These are phyloP conservation scores for Spergularia bocconei DNA, from an alignment of 148 eudicot genomes.

Conservation along the genomic window DNA sequence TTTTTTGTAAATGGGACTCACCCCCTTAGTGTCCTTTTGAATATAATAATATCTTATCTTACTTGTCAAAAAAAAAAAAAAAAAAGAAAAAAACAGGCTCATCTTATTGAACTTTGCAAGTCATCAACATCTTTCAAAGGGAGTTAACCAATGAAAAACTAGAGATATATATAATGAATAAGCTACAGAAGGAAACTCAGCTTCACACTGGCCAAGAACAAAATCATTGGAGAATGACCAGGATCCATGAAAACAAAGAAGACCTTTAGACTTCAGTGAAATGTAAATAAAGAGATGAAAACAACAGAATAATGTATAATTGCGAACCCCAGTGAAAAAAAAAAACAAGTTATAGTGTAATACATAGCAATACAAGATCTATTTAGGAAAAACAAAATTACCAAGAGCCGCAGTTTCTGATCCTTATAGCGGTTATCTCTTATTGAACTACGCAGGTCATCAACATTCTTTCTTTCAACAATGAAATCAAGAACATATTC, in stretches of 20 bases:
- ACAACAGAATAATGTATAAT: not conserved
- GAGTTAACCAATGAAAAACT: too few relatives aligned
- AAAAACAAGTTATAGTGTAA: not conserved
- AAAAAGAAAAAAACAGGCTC: too few relatives aligned
- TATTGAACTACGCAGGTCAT: conserved; percentile 77
- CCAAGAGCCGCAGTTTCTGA: conserved; percentile 91
- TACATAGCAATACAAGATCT: not conserved
- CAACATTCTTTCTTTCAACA: conserved; percentile 88
- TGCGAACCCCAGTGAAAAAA: not conserved
- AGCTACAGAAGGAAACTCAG: not conserved
- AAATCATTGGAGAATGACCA: not conserved
- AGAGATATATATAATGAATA: too few relatives aligned
- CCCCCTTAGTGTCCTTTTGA: too few relatives aligned
- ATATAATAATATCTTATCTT: too few relatives aligned
- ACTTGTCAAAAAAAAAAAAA: too few relatives aligned
- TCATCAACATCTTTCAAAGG: too few relatives aligned
- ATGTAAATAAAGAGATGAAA: not conserved
- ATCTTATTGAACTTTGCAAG: too few relatives aligned
- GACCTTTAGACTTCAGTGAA: not conserved
- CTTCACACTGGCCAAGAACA: not conserved
- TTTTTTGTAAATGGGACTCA: too few relatives aligned
- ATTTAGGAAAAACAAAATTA: conserved; percentile 21
- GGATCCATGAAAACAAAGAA: not conserved
- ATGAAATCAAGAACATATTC: conserved; percentile 94
- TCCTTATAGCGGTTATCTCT: conserved; percentile 88